Base-by-base conservation (phyloP, 306 rosid genomes). In the Rosa chinensis region DNA sequence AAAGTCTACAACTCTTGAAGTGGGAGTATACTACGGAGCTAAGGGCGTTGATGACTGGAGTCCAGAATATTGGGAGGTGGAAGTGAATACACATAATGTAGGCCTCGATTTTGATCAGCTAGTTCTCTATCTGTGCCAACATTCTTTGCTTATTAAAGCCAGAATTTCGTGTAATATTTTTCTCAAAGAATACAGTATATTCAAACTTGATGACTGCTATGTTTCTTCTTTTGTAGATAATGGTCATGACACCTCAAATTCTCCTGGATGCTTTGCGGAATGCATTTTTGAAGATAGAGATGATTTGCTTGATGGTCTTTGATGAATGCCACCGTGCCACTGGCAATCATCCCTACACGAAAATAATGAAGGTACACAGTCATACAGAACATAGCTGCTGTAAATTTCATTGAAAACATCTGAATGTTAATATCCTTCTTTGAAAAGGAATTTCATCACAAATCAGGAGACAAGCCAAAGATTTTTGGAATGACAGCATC, bases 401-500 rank as follows among this genome's bases (percentile, higher is more conserved):
- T 32, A 13, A 70, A 14, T 7, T 7, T 53, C 5, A 39, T 40
- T 56, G 21, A n/a, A 61, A 14, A 42, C 25, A 8, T 25, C 25
- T 25, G 9, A 73, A 45, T 59, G 56, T 6, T 43, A 9, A 2
- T 25, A 9, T 23, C 58, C 14, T 75, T 4, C 4, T 74, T 56
- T 70, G 76, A 86, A 82, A 77, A 94, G 99, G 99, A 94, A 52
- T 94, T 94, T 83, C 89, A 94, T 82, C 89, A 91, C 88, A 88
- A 72, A 79, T 89, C 92, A 74, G 76, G 64, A 63, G 83, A 79
- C 62, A 91, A 89, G 89, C 97, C 99, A 63, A 89, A 89, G 88
- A 86, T 94, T 78, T 92, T 94, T 75, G 97, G 97, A 80, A 94
- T 94, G 95, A 94, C 99, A 43, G 95, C 97, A 45, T 94, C 97